Evolutionary conservation across 73 alveolate species (phyloP).

Genomic region (Paramecium primaurelia): DNA sequence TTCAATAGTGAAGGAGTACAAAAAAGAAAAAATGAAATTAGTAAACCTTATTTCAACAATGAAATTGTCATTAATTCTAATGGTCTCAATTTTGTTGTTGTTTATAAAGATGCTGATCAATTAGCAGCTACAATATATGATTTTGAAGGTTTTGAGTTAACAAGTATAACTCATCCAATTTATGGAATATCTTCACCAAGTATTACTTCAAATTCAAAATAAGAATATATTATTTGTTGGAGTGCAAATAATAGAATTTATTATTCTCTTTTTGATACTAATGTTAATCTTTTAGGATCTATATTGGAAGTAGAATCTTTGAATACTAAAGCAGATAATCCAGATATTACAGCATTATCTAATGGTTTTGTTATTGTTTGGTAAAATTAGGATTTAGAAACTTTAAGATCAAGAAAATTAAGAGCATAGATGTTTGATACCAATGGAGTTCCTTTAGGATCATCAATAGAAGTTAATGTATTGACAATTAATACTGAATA

Average conservation of each 20-base stretch:
- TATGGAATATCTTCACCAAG: neutral
- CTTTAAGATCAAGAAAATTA: neutral
- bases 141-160: neutral
- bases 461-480: neutral
- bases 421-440: neutral
- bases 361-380: neutral
- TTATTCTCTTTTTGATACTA: neutral
- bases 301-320: neutral
- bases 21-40: neutral
- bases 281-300: neutral
- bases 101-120: neutral
- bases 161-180: neutral
- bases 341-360: neutral
- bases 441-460: neutral
- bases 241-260: neutral
- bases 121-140: neutral
- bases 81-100: neutral
- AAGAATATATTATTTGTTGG: neutral
- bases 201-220: neutral
- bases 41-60: neutral
- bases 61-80: neutral
- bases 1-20: neutral
- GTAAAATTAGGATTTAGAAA: neutral
- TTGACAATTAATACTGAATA: neutral
- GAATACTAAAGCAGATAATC: neutral